Conservation (phyloP, 2,329 filamentous ascomycete species). For the Epichloe uncinata region DNA sequence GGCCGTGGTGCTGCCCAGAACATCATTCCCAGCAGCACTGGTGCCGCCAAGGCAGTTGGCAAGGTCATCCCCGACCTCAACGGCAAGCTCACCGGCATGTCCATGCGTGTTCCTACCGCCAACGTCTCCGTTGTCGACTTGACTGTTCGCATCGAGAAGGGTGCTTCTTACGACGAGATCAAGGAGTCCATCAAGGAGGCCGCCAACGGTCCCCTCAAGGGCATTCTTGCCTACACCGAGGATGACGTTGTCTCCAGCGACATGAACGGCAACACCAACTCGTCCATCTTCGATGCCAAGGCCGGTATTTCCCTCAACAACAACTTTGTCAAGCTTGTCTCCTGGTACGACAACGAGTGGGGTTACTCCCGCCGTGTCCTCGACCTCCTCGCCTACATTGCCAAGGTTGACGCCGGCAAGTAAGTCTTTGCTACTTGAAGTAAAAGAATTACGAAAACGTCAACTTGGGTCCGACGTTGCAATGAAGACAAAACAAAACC, state of each 20-base stretch:
- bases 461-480: not conserved
- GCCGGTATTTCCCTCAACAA: constrained; percentile 96
- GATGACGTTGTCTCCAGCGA: constrained; percentile 93
- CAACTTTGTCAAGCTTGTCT: constrained; percentile 97
- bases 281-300: constrained; percentile 98
- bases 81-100: constrained; percentile 99
- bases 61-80: constrained; percentile 98
- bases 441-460: not conserved
- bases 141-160: constrained; percentile 88
- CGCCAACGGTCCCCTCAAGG: constrained; percentile 72
- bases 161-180: constrained; percentile 78
- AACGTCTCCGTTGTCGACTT: constrained; percentile 99
- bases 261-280: constrained; percentile 82
- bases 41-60: constrained; percentile 99
- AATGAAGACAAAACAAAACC: not conserved
- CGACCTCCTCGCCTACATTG: constrained; percentile 66
- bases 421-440: constrained; percentile 17
- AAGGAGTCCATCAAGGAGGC: constrained; percentile 84
- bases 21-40: constrained; percentile 98
- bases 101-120: constrained; percentile 95
- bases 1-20: constrained; percentile 97
- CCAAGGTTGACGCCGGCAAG: constrained; percentile 57
- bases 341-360: constrained; percentile 99
- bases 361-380: constrained; percentile 95
- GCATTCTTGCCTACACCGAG: constrained; percentile 89